These are phyloP conservation scores for Candida coquimbonensis DNA, from an alignment of 805 yeast genomes.

Conservation along the genomic window DNA sequence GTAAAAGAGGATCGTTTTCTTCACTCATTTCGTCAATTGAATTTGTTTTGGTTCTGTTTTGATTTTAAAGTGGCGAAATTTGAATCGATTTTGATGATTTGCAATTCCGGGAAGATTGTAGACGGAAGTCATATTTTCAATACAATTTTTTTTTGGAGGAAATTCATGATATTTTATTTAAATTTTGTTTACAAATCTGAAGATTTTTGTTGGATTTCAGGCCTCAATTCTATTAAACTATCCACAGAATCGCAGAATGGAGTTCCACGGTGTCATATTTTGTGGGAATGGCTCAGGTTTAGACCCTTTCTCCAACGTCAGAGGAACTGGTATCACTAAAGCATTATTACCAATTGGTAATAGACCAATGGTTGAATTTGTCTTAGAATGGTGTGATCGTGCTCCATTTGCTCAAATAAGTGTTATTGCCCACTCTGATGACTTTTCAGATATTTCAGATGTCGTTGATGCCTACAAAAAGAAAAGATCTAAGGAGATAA, in stretches of 20 bases:
- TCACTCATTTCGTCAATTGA: conserved; percentile 35
- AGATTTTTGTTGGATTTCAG: too few relatives aligned
- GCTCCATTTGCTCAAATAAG: conserved; percentile 72
- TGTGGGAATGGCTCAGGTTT: conserved; percentile 80
- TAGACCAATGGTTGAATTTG: conserved; percentile 80
- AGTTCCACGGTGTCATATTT: conserved; percentile 82
- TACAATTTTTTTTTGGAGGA: not conserved
- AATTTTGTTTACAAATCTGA: too few relatives aligned
- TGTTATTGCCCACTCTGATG: conserved; percentile 48
- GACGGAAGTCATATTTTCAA: not conserved
- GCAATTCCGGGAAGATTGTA: not conserved
- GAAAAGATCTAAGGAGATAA: conserved; percentile 29
- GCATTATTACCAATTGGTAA: conserved; percentile 88
- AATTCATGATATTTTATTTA: not conserved
- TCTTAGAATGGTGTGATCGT: conserved; percentile 86
- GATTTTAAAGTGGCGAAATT: not conserved
- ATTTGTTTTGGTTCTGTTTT: not conserved
- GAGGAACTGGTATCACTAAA: conserved; percentile 66
- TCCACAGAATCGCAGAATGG: conserved; percentile 42
- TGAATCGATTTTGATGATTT: not conserved
- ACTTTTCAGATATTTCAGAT: conserved; percentile 38
- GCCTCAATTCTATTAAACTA: too few relatives aligned
- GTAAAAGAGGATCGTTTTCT: conserved; percentile 72
- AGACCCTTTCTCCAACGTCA: conserved; percentile 60
- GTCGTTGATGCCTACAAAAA: conserved; percentile 43